Conservation (phyloP, 768 basidiomycete species). For the Kwoniella dejecticola region DNA sequence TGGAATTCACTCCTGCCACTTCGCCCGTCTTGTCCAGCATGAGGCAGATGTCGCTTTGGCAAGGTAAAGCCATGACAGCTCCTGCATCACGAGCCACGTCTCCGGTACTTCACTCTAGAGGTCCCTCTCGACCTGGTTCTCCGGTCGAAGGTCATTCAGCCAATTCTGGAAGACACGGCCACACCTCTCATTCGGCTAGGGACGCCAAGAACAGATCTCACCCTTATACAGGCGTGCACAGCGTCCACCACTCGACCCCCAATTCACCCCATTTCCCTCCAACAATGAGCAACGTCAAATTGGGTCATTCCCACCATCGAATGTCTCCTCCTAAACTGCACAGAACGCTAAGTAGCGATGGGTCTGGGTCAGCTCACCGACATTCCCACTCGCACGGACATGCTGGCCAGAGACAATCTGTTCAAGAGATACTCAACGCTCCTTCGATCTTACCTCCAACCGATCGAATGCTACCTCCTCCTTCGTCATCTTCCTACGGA, state of each 20-base stretch:
- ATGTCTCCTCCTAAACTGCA: conserved; percentile 47
- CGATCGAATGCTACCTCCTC: conserved; percentile 51
- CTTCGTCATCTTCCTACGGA: conserved; percentile 34
- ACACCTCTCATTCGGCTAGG: conserved; percentile 44
- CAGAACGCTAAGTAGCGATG: conserved; percentile 30
- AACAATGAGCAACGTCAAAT: conserved; percentile 8
- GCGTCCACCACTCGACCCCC: conserved; percentile 27
- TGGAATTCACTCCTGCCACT: conserved; percentile 50
- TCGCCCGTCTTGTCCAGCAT: conserved; percentile 56
- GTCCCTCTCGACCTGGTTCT: conserved; percentile 47
- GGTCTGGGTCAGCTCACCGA: conserved; percentile 2
- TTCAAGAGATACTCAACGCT: conserved; percentile 57
- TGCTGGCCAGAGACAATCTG: conserved; percentile 36
- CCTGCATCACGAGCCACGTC: conserved; percentile 44
- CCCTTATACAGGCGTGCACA: conserved; percentile 36
- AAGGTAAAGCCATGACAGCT: conserved; percentile 48
- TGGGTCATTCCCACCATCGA: conserved; percentile 7
- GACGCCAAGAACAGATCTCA: conserved; percentile 51
- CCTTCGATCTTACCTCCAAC: conserved; percentile 46
- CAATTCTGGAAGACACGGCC: conserved; percentile 53
- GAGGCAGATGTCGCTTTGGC: conserved; percentile 53
- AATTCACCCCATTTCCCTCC: conserved; percentile 47
- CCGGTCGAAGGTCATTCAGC: conserved; percentile 53
- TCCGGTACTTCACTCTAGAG: conserved; percentile 38
- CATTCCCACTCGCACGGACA: neutral